These are phyloP conservation scores for Kalmanozyma brasiliensis DNA, from an alignment of 1,284 basidiomycete species.

Conservation along the genomic window DNA sequence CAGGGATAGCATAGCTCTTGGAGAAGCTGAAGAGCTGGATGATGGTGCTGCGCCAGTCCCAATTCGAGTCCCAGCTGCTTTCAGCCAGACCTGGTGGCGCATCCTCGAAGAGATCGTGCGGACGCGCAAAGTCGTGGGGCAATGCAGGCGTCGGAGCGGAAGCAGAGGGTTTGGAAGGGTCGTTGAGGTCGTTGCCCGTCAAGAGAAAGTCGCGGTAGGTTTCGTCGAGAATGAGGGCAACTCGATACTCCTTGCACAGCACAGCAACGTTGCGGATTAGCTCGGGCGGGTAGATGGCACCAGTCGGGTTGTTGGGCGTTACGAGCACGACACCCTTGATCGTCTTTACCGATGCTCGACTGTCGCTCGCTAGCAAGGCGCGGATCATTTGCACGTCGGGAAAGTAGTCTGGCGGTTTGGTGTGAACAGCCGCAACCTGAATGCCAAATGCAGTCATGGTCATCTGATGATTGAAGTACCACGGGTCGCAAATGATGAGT, in stretches of 20 bases:
- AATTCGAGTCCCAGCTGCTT: slow-evolving; percentile 18
- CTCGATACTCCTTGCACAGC: slow-evolving; percentile 73
- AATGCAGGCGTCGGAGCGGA: slow-evolving; percentile 4
- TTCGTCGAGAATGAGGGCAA: slow-evolving; percentile 78
- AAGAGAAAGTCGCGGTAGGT: slow-evolving; percentile 80
- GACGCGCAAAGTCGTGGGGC: slow-evolving; percentile 65
- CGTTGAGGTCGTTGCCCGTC: slow-evolving; percentile 48
- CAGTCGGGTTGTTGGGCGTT: slow-evolving; percentile 75
- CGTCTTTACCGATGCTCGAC: slow-evolving; percentile 70
- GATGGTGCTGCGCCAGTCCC: slow-evolving; percentile 72
- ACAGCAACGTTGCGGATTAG: slow-evolving; percentile 76
- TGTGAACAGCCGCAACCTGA: slow-evolving; percentile 75
- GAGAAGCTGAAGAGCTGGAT: slow-evolving; percentile 68
- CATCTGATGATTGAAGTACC: slow-evolving; percentile 72
- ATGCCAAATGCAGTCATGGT: slow-evolving; percentile 70
- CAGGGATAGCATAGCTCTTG: slow-evolving; percentile 85
- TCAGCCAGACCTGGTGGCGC: slow-evolving; percentile 12
- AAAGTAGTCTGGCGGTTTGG: slow-evolving; percentile 73
- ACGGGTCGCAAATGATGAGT: slow-evolving; percentile 81
- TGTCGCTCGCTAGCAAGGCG: slow-evolving; percentile 72
- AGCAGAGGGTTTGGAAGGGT: neutral
- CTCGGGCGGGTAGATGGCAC: slow-evolving; percentile 76
- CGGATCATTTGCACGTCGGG: slow-evolving; percentile 73
- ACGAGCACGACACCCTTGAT: slow-evolving; percentile 74
- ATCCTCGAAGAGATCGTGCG: slow-evolving; percentile 73